A percentile compares a stretch with the other conserved stretches of the same genome.
Evolutionary conservation across 1,284 basidiomycete genomes (phyloP).

Genomic region (Irpex sp.): DNA sequence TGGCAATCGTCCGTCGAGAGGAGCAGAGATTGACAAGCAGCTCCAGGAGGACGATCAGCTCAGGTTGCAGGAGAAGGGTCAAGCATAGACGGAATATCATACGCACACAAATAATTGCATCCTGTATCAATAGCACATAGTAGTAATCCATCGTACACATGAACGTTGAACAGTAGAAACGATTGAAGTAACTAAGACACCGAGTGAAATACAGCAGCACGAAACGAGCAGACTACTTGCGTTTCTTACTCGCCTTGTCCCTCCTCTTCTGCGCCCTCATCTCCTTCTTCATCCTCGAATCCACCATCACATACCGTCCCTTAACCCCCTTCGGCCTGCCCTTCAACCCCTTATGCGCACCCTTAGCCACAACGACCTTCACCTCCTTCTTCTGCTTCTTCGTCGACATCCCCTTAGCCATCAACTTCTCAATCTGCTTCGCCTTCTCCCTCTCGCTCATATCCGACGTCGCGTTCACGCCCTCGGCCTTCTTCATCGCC

Average conservation of each 20-base stretch:
- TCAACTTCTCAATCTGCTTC: constrained; percentile 87
- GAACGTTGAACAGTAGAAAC: neutral
- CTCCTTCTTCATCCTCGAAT: constrained; percentile 84
- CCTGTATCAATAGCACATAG: neutral
- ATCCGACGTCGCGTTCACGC: constrained; percentile 86
- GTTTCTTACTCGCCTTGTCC: constrained; percentile 65
- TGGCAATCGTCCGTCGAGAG: constrained; percentile 57
- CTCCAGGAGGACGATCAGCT: constrained; percentile 50
- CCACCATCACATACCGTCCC: constrained; percentile 91
- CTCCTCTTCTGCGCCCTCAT: constrained; percentile 69
- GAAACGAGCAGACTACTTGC: constrained; percentile 32
- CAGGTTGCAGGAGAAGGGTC: constrained; percentile 43
- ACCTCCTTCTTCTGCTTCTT: constrained; percentile 77
- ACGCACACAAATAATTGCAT: neutral
- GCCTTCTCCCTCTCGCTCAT: constrained; percentile 95
- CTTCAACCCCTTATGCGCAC: constrained; percentile 87
- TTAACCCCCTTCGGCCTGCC: constrained; percentile 96
- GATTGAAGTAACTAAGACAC: constrained; percentile 5
- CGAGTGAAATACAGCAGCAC: neutral
- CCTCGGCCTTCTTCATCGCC: constrained; percentile 95
- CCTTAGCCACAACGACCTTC: constrained; percentile 92
- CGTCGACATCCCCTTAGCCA: constrained; percentile 73
- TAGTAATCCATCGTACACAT: neutral
- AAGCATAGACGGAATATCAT: constrained; percentile 7
- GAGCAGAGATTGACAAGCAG: constrained; percentile 59